Percentiles rank a stretch among this genome's conserved stretches.
These are phyloP conservation scores for Mimosa pudica DNA, from an alignment of 306 rosid genomes.

Conservation along the genomic window DNA sequence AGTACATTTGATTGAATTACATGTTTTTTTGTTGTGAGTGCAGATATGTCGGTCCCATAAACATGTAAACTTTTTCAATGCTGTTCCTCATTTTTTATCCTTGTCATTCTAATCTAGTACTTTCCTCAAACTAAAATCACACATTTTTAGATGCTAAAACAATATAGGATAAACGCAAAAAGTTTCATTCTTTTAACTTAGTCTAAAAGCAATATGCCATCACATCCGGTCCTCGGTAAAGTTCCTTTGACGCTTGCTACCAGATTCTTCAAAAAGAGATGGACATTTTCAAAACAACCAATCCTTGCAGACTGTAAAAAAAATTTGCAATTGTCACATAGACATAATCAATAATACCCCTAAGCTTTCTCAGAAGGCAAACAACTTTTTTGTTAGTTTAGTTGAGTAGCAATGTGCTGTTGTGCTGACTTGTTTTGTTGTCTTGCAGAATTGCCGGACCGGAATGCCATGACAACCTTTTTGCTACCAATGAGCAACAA, in stretches of 20 bases:
- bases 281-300: not conserved
- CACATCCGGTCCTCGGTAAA: not conserved
- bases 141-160: not conserved
- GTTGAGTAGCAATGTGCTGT: constrained; percentile 15
- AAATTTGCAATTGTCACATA: not conserved
- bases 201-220: constrained; percentile 1
- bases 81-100: not conserved
- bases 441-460: constrained; percentile 84
- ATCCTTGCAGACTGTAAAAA: not conserved
- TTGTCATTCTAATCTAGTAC: not conserved
- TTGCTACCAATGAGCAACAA: constrained; percentile 74
- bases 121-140: not conserved
- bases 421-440: constrained; percentile 37
- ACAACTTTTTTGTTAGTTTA: not conserved
- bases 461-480: constrained; percentile 53
- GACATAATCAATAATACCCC: not conserved
- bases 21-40: not conserved
- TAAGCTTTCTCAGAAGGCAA: not conserved
- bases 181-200: not conserved
- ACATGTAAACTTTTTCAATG: not conserved
- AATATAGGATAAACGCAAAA: not conserved
- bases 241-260: not conserved
- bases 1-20: constrained; percentile 29
- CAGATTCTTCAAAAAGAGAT: not conserved
- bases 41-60: not conserved